These are phyloP conservation scores for Boletellus emodensis DNA, from an alignment of 768 basidiomycete species.

Conservation along the genomic window DNA sequence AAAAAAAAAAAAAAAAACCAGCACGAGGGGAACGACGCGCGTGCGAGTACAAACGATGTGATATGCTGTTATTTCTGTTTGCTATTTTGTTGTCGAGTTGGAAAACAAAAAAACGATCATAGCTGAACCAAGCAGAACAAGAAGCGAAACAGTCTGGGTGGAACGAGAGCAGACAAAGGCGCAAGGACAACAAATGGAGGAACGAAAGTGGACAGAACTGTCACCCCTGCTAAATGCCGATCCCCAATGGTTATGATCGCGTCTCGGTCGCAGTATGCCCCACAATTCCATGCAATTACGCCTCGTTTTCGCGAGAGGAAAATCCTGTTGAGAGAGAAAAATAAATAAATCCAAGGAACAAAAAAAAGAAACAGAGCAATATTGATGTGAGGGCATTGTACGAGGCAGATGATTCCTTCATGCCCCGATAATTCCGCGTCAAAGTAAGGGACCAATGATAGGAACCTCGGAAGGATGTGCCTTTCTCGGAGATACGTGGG, in stretches of 20 bases:
- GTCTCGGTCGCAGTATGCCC: conserved; percentile 11
- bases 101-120: conserved; percentile 10
- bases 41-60: conserved; percentile 16
- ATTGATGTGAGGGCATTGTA: conserved; percentile 5
- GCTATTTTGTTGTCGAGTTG: no score
- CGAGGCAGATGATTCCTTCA: neutral
- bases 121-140: conserved; percentile 19
- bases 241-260: conserved; percentile 7
- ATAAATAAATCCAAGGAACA: conserved; percentile 34
- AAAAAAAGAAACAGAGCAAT: conserved; percentile 13
- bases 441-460: neutral
- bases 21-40: conserved; percentile 1
- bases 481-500: neutral
- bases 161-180: neutral
- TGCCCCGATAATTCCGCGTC: conserved; percentile 3
- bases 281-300: conserved; percentile 14
- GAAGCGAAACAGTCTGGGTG: conserved; percentile 5
- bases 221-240: neutral
- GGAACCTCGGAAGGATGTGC: neutral
- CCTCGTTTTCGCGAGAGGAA: conserved; percentile 13
- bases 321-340: conserved; percentile 31
- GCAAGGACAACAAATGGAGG: neutral
- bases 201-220: neutral
- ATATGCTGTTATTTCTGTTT: neutral
- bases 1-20: no score